Base-by-base conservation (phyloP, 2,329 filamentous ascomycete genomes). In the Graphiopsis chlorocephala region DNA sequence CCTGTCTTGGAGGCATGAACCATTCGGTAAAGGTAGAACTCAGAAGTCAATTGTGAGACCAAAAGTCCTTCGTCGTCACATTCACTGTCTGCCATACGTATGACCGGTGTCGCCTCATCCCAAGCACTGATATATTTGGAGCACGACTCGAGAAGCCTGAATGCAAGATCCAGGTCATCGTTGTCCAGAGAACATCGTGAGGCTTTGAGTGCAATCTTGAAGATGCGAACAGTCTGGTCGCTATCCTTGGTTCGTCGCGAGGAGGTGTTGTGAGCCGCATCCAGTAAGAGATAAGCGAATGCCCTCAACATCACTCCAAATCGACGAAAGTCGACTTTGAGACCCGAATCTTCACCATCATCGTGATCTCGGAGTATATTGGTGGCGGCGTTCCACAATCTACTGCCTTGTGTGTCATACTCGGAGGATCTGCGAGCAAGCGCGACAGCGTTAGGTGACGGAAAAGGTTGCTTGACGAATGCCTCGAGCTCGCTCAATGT, bases 1-100 rank as follows among this genome's bases (percentile, higher is more conserved):
- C 86, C 82, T 72, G 93, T 88, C 70, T 88, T 87, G 88, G 89
- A 96, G 77, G 92, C 92, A 76, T 95, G 75, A 33, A 84, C 82
- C 42, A 87, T 87, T 33, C 90, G 84, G 65, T 92, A 75, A 4
- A 87, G 83, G 47, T 87, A 83, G 70, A 91, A 93, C 68, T 92
- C 86, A 0, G 81, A 80, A 33, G 85, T 79, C 15, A 88, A 73
- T 52, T 77, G 76, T 15, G 74, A 75, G 10, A 75, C 70, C 35
- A 78, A 67, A 10, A 71, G 71, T 7, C 73, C 67, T 31, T 77
- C 75, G 17, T 71, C 68, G 48, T 67, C 29, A 53, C 63, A 59
- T 63, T 69, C 69, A 17, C 63, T 57, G 3, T 58, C 23, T 2
- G 50, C 52, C 3, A 72, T 65, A 1, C 69, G 62, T 23, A 70